Evolutionary conservation across 345 rosid species (phyloP), one percentile per base, ranked within the genome.

Genomic region (Citrus reticulata): DNA sequence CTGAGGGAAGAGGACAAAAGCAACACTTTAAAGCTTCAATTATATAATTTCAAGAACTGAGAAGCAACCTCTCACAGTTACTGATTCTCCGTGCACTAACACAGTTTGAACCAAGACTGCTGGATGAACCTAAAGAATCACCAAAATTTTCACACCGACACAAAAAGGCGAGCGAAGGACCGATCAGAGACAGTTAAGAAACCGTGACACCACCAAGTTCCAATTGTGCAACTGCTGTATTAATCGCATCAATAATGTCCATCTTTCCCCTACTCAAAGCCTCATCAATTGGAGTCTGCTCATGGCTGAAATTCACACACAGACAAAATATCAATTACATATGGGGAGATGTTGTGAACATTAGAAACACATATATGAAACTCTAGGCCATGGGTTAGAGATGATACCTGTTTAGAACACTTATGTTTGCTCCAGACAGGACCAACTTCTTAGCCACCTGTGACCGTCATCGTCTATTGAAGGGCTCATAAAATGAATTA

Each of bases 361-460:
- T 63, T 24, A 9, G n/a, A 22, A 75, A 65, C 58, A 73, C n/a
- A 49, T 30, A 59, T 42, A 57, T 9, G 0, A 25, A 73, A 73
- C 22, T 58, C 59, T 9, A 29, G 39, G 49, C 34, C 39, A 49
- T n/a, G 20, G 57, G 72, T 54, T 37, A 35, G 16, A 66, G 27
- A 66, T 16, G 49, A 73, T 79, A 94, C 99, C 93, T 89, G 82
- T 91, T 96, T 78, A 94, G 82, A 76, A 83, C 63, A 82, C 92
- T 85, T n/a, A 89, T 81, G 74, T 87, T 84, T n/a, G 97, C 98
- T 82, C 99, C 97, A 6, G 94, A 84, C 32, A 86, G 78, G 76
- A 94, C 86, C 91, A 96, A 81, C 78, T 83, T 91, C 83, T 88
- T 91, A 73, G 89, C 92, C 55, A 93, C 98, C 98, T 96, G 88